These are phyloP conservation scores for Penicillium occitanis DNA, from an alignment of 2,329 filamentous ascomycete genomes.

Conservation along the genomic window DNA sequence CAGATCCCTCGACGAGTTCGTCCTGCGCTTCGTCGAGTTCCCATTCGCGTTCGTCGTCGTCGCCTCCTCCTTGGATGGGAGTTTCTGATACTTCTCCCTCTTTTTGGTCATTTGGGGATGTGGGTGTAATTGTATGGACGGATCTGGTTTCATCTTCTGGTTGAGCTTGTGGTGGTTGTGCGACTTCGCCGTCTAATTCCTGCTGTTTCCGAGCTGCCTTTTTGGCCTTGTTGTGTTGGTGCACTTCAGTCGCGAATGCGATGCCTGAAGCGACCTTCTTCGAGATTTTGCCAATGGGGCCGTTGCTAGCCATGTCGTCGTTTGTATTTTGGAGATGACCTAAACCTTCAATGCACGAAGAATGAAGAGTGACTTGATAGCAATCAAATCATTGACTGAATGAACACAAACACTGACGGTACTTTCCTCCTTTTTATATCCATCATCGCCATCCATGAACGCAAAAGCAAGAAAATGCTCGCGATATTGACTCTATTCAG, in stretches of 20 bases:
- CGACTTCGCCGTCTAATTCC: not conserved
- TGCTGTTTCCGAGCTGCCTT: conserved; percentile 8
- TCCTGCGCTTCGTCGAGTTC: conserved; percentile 22
- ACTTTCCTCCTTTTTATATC: not conserved
- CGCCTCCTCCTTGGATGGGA: not conserved
- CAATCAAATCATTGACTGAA: not conserved
- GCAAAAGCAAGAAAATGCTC: not conserved
- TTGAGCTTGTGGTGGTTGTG: not conserved
- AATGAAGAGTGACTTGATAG: not conserved
- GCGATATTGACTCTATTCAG: not conserved
- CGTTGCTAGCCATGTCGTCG: not conserved
- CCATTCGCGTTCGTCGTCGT: conserved; percentile 20
- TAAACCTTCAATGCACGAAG: not conserved
- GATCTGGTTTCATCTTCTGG: not conserved
- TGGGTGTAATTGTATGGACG: not conserved
- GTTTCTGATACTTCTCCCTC: too few species aligned
- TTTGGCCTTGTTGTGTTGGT: conserved; percentile 18
- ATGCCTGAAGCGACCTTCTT: conserved; percentile 6
- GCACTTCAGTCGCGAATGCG: conserved; percentile 19
- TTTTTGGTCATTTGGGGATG: not conserved
- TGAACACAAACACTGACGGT: too few species aligned
- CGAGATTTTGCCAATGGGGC: conserved; percentile 7
- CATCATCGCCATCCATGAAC: not conserved
- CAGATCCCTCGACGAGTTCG: conserved; percentile 6
- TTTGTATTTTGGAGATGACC: not conserved